A percentile compares a stretch with the other conserved stretches of the same genome.
Conservation (phyloP, 805 yeast genomes). For the Saccharomycopsis synnaedendra region DNA sequence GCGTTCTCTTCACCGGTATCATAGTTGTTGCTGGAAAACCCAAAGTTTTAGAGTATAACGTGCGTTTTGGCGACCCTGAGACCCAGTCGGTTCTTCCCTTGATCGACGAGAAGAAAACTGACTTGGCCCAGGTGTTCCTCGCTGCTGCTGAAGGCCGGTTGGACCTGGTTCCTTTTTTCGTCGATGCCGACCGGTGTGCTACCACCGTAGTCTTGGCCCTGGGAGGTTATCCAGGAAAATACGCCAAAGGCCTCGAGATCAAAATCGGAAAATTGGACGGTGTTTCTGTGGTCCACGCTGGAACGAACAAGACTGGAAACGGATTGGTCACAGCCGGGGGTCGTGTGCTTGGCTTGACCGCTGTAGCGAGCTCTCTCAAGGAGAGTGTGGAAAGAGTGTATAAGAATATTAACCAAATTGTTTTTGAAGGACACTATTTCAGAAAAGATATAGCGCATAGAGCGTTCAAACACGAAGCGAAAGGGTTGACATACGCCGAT, state of each 20-base stretch:
- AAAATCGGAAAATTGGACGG: constrained; percentile 38
- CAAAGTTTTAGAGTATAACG: constrained; percentile 92
- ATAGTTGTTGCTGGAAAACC: constrained; percentile 78
- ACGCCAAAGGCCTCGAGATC: constrained; percentile 79
- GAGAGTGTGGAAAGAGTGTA: constrained; percentile 84
- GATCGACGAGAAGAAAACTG: constrained; percentile 62
- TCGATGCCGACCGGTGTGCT: constrained; percentile 49
- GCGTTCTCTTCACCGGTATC: constrained; percentile 90
- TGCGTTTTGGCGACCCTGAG: constrained; percentile 98
- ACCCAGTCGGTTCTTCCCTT: constrained; percentile 93
- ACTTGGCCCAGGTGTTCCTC: constrained; percentile 80
- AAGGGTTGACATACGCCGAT: constrained; percentile 74
- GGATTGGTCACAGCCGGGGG: constrained; percentile 80
- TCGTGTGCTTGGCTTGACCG: constrained; percentile 91
- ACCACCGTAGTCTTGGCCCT: constrained; percentile 96
- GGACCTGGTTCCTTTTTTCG: constrained; percentile 59
- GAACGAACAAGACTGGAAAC: constrained; percentile 52
- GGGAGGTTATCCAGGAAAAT: constrained; percentile 90
- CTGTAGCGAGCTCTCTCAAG: constrained; percentile 62
- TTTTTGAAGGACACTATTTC: constrained; percentile 67
- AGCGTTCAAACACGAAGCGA: constrained; percentile 52
- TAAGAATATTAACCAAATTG: constrained; percentile 65
- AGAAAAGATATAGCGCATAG: constrained; percentile 93
- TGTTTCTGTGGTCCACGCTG: constrained; percentile 89
- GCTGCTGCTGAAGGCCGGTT: constrained; percentile 93